Conservation (phyloP, 495 filamentous ascomycete species). For the Achaetomiella virescens region DNA sequence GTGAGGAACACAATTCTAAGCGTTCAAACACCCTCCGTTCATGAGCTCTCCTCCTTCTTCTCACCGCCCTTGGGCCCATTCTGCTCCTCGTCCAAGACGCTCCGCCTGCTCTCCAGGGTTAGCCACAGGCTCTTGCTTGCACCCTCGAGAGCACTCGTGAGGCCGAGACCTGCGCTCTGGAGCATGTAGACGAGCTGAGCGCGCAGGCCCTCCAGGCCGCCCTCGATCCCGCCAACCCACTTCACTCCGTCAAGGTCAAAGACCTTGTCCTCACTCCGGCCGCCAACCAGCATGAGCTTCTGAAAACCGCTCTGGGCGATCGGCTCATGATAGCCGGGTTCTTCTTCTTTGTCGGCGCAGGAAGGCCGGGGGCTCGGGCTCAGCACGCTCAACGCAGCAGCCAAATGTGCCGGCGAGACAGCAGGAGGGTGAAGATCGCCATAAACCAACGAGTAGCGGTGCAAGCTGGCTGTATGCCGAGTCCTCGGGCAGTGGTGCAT, state of each 20-base stretch:
- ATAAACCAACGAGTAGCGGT: slow-evolving; percentile 73
- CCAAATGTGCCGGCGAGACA: slow-evolving; percentile 76
- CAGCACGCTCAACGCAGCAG: slow-evolving; percentile 68
- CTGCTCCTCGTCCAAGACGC: slow-evolving; percentile 69
- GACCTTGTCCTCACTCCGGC: slow-evolving; percentile 70
- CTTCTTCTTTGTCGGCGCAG: slow-evolving; percentile 64
- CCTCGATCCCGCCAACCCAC: slow-evolving; percentile 80
- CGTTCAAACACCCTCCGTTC: not conserved
- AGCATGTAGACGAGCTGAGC: slow-evolving; percentile 74
- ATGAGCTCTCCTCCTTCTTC: slow-evolving; percentile 28
- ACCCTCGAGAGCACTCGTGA: slow-evolving; percentile 69
- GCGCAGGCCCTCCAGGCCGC: slow-evolving; percentile 73
- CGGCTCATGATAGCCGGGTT: slow-evolving; percentile 77
- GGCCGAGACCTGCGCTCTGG: slow-evolving; percentile 63
- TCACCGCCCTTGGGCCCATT: slow-evolving; percentile 35
- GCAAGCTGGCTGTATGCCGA: slow-evolving; percentile 51
- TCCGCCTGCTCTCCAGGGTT: slow-evolving; percentile 71
- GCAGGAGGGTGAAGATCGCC: slow-evolving; percentile 67
- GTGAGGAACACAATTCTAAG: not conserved
- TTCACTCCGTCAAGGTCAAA: slow-evolving; percentile 74
- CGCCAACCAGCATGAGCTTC: slow-evolving; percentile 81
- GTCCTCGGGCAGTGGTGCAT: slow-evolving; percentile 32
- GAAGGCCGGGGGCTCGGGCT: slow-evolving; percentile 61
- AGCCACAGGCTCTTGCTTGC: slow-evolving; percentile 74
- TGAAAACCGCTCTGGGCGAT: slow-evolving; percentile 70